A percentile compares a stretch with the other conserved stretches of the same genome.
phyloP scores from a whole-genome alignment of 1,284 basidiomycete genomes.

The Apiotrichum porosum region DNA sequence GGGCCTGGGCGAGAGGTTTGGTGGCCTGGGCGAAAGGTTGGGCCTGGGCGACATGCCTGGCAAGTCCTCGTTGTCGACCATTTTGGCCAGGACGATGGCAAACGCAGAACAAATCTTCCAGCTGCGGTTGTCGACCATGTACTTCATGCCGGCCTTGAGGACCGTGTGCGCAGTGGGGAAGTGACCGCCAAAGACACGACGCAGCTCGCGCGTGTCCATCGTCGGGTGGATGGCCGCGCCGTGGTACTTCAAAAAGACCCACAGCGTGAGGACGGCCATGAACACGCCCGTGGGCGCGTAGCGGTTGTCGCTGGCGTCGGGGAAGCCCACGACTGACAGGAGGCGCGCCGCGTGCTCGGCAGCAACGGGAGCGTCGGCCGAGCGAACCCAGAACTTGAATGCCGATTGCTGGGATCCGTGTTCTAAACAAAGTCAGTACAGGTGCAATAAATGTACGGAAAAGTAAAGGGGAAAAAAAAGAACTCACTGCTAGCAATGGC shows the following conservation, averaged over 20 bases:
- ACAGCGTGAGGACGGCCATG: conserved; percentile 17
- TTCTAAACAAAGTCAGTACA: no score
- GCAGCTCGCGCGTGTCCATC: neutral
- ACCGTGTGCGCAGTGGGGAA: conserved; percentile 2
- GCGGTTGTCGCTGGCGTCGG: conserved; percentile 6
- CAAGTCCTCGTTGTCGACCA: conserved; percentile 11
- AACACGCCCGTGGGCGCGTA: conserved; percentile 20
- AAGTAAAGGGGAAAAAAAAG: no score
- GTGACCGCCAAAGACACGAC: neutral
- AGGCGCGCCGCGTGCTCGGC: conserved; percentile 14
- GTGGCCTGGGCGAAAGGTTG: conserved; percentile 53
- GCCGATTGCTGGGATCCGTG: conserved; percentile 6
- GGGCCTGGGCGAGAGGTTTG: conserved; percentile 66
- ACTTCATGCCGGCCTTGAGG: conserved; percentile 13
- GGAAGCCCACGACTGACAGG: conserved; percentile 11
- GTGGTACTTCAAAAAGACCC: conserved; percentile 17
- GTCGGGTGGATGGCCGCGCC: conserved; percentile 4
- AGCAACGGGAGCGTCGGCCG: conserved; percentile 9
- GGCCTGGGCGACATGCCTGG: conserved; percentile 23
- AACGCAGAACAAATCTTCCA: conserved; percentile 24
- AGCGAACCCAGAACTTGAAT: conserved; percentile 13
- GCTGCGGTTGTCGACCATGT: conserved; percentile 17
- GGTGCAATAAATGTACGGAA: no score
- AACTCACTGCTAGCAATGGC: conserved; percentile 21
- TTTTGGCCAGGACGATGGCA: conserved; percentile 18